phyloP scores from a whole-genome alignment of 1,284 basidiomycete species.

The Moesziomyces sp. region DNA sequence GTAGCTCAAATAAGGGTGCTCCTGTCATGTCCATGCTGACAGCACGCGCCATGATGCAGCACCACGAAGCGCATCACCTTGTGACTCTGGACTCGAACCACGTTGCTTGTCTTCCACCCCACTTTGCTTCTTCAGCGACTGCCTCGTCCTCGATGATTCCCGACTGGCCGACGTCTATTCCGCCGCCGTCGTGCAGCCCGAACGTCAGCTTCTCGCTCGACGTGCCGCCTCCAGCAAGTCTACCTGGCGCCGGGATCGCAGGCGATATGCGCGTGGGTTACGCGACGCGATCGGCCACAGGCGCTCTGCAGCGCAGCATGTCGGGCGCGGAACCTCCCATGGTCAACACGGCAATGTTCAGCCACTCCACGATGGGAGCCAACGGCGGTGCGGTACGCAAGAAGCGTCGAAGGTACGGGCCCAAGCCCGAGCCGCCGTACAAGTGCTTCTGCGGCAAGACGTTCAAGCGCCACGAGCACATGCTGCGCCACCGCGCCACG shows the following conservation, averaged over 20 bases:
- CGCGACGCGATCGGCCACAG: slow-evolving; percentile 20
- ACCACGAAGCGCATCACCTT: neutral
- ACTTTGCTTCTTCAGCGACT: neutral
- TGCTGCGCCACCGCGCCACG: slow-evolving; percentile 49
- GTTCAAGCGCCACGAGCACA: slow-evolving; percentile 52
- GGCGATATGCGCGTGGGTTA: slow-evolving; percentile 12
- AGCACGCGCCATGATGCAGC: neutral
- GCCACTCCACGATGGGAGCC: neutral
- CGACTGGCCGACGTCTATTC: neutral
- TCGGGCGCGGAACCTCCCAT: slow-evolving; percentile 1
- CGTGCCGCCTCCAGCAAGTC: neutral
- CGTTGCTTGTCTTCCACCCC: neutral
- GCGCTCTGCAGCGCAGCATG: slow-evolving; percentile 8
- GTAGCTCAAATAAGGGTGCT: too few relatives aligned
- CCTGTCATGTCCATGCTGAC: neutral
- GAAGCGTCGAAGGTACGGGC: slow-evolving; percentile 41
- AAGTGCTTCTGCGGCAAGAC: slow-evolving; percentile 48
- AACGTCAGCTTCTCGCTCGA: slow-evolving; percentile 1
- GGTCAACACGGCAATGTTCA: slow-evolving; percentile 1
- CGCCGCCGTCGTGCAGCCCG: slow-evolving; percentile 1
- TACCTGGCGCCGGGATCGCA: neutral
- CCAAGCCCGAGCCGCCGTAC: slow-evolving; percentile 43
- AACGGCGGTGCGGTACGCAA: slow-evolving; percentile 12
- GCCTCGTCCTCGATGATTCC: neutral
- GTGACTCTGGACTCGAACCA: neutral